Base-by-base conservation (phyloP, 345 rosid species). In the Eucalyptus microcorys region DNA sequence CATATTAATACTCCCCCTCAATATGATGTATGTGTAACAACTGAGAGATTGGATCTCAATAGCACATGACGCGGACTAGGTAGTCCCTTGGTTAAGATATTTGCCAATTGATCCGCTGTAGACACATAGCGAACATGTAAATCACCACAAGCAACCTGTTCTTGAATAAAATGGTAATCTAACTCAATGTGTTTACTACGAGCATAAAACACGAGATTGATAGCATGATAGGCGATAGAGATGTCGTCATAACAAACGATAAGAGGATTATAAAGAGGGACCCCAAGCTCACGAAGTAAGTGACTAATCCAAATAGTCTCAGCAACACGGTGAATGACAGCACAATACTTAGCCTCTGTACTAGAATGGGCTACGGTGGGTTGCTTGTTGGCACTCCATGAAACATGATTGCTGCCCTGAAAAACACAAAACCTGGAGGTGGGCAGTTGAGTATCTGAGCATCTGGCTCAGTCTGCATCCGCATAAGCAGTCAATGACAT, bases 401-500 rank as follows among this genome's bases (percentile, higher is more conserved):
- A 61, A 61, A 61, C 68, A 30, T 16, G 53, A 50, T 50, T 50
- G 8, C 0, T 50, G 21, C 53, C 53, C 3, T 2, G 0, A 50
- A 50, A 6, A 50, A 50, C 53, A 50, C 21, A 50, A 16, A 6
- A 16, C 21, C 53, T 50, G 2, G 21, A 61, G 8, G 16, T 61
- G 32, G 34, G n/a, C 2, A 14, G 8, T 61, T 7, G 2, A 61
- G 8, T 61, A 61, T 61, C 7, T 6, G 4, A 61, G 32, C 68
- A 61, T 14, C 8, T 4, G 0, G 34, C 34, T 27, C 4, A 2
- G 1, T 61, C 4, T 61, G 4, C 68, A 61, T 61, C 17, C 4
- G 17, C 34, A 30, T 61, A 61, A 61, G 32, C 0, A 30, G 8
- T 61, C 15, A 30, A 6, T 61, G 68, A 61, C n/a, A n/a, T 13